phyloP scores from a whole-genome alignment of 257 asterid species.

The Solanum neorickii region DNA sequence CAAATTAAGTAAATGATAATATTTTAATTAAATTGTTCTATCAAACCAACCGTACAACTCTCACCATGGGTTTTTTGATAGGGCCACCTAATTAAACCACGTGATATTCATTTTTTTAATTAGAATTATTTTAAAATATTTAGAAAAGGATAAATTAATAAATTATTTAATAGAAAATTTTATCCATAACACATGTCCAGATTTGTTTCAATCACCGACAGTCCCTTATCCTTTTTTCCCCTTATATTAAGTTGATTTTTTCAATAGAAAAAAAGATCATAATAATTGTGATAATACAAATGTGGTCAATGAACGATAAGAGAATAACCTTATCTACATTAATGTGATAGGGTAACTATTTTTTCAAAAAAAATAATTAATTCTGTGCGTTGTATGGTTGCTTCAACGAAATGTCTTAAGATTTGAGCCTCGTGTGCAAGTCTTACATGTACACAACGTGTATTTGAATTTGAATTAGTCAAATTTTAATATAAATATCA shows the following conservation, averaged over 20 bases:
- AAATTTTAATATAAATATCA: no score
- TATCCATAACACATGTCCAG: background rate
- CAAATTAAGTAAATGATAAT: background rate
- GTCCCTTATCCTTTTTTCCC: background rate
- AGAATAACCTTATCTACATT: background rate
- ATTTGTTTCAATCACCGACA: background rate
- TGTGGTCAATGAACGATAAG: background rate
- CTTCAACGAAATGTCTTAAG: no score
- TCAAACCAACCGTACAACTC: background rate
- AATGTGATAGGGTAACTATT: background rate
- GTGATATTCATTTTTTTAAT: background rate
- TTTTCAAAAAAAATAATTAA: no score
- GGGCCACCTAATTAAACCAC: background rate
- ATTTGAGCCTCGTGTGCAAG: fast-evolving
- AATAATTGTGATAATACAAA: background rate
- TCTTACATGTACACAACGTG: fast-evolving
- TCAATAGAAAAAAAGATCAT: background rate
- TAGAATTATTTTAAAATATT: background rate
- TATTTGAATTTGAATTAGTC: no score
- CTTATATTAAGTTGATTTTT: background rate
- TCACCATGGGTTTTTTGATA: background rate
- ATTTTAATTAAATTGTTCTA: background rate
- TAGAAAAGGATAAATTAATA: background rate
- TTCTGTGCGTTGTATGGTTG: no score
- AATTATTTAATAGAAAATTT: background rate